These are phyloP conservation scores for Colletotrichum tamarilloi DNA, from an alignment of 2,329 filamentous ascomycete genomes.

Conservation along the genomic window DNA sequence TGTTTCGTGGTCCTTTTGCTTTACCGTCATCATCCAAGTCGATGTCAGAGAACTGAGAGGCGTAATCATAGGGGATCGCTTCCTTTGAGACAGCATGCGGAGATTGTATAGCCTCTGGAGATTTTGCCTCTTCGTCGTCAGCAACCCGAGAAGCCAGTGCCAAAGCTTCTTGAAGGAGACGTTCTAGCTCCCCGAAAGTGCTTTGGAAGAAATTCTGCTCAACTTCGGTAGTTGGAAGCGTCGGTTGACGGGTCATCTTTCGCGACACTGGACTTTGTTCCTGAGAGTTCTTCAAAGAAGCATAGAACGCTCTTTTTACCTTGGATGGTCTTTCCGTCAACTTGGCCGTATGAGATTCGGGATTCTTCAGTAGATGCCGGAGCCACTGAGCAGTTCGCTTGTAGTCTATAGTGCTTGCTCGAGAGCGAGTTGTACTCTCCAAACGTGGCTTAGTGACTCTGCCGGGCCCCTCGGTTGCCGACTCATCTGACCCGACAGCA, in stretches of 20 bases:
- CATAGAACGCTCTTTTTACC: slow-evolving; percentile 6
- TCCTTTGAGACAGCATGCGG: neutral
- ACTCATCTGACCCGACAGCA: slow-evolving; percentile 16
- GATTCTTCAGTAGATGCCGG: slow-evolving; percentile 43
- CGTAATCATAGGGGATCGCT: neutral
- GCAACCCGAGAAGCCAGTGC: slow-evolving; percentile 54
- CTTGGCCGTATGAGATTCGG: slow-evolving; percentile 40
- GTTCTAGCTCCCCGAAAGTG: slow-evolving; percentile 56
- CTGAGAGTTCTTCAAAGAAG: neutral
- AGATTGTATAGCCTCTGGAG: neutral
- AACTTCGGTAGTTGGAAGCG: slow-evolving; percentile 34
- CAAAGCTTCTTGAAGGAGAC: slow-evolving; percentile 58
- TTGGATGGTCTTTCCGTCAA: slow-evolving; percentile 43
- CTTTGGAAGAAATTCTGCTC: slow-evolving; percentile 44
- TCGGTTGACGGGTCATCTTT: slow-evolving; percentile 31
- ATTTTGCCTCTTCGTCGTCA: slow-evolving; percentile 42
- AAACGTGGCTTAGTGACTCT: slow-evolving; percentile 5
- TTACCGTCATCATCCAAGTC: neutral
- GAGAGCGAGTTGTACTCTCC: slow-evolving; percentile 40
- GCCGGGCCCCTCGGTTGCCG: slow-evolving; percentile 6
- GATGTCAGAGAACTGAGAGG: slow-evolving; percentile 6
- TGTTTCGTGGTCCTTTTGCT: neutral
- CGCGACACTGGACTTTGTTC: slow-evolving; percentile 11
- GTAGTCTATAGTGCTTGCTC: slow-evolving; percentile 45
- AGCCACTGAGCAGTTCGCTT: slow-evolving; percentile 48